phyloP scores from a whole-genome alignment of 495 filamentous ascomycete genomes.

The Peziza echinospora region DNA sequence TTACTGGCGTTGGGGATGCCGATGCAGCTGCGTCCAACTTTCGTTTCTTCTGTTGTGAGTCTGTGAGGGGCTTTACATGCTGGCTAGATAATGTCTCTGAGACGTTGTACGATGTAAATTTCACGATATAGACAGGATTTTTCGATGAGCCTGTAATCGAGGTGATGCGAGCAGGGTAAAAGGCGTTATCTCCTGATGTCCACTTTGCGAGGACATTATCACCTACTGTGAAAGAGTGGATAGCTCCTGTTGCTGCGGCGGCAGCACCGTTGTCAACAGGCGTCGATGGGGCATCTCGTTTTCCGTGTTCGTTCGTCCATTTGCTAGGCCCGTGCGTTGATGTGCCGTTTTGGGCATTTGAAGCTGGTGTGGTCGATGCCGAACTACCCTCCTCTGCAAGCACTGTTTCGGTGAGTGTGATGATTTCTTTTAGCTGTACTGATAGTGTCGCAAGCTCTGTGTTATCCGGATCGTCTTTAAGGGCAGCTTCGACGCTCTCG shows the following conservation, averaged over 20 bases:
- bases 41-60: neutral
- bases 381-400: conserved; percentile 41
- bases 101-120: conserved; percentile 72
- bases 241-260: conserved; percentile 22
- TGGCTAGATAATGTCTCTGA: conserved; percentile 68
- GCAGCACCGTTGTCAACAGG: conserved; percentile 33
- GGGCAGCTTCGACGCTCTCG: conserved; percentile 51
- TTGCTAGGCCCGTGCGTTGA: conserved; percentile 22
- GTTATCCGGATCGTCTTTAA: conserved; percentile 69
- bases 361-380: conserved; percentile 25
- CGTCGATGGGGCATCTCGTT: conserved; percentile 9
- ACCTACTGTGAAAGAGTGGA: conserved; percentile 39
- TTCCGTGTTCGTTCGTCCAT: conserved; percentile 4
- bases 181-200: conserved; percentile 68
- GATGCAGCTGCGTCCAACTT: neutral
- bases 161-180: conserved; percentile 83
- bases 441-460: conserved; percentile 58
- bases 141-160: conserved; percentile 77
- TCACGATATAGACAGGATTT: conserved; percentile 78
- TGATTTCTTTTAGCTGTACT: conserved; percentile 64
- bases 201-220: conserved; percentile 78
- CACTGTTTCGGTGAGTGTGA: conserved; percentile 51
- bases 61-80: conserved; percentile 46
- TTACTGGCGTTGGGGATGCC: conserved; percentile 7
- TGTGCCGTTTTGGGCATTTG: conserved; percentile 27